Base-by-base conservation (phyloP, 805 yeast genomes). In the Debaryomyces prosopidis region DNA sequence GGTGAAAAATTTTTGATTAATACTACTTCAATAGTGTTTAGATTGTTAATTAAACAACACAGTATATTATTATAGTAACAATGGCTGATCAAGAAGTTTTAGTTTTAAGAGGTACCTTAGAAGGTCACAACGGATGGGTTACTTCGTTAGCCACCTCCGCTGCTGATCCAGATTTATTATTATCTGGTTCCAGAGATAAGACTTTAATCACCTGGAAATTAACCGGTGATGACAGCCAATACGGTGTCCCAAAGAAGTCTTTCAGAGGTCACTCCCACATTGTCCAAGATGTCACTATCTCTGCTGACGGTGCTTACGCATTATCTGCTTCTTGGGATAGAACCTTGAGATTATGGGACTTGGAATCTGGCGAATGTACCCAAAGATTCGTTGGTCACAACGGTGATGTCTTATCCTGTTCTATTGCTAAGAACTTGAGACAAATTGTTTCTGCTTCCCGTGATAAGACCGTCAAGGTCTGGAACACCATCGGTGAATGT, bases 301-400 rank as follows among this genome's bases (percentile, higher is more conserved):
- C 98, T 58, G 90, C 95, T 71, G 99, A 94, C 73, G 98, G 98
- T 75, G 84, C 85, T 69, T 92, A 84, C 82, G 98, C 97, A 69
- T 80, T 94, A 74, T 94, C 99, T 57, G 97, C 96, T 68, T 94
- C 99, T 66, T 94, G 99, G 99, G 99, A 94, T 77, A 89, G 87
- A 82, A 91, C 99, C 70, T 82, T 95, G 74, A 92, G 98, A 84
- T 85, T 94, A 71, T 94, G 99, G 99, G 90, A 89, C 75, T 82
- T 94, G 66, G 85, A 84, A 73, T 81, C 91, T 65, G 99, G 98
- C 81, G 89, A 84, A 76, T 84, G 90, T 69, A 80, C 90, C 75
- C 83, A 83, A 73, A 91, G 97, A 80, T 94, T 92, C 72, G 96
- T 86, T 62, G 99, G 99, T 69, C 99, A 94, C 95, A 83, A 82